Evolutionary conservation across 257 asterid genomes (phyloP).

Genomic region (Solanum ahanhuiri): DNA sequence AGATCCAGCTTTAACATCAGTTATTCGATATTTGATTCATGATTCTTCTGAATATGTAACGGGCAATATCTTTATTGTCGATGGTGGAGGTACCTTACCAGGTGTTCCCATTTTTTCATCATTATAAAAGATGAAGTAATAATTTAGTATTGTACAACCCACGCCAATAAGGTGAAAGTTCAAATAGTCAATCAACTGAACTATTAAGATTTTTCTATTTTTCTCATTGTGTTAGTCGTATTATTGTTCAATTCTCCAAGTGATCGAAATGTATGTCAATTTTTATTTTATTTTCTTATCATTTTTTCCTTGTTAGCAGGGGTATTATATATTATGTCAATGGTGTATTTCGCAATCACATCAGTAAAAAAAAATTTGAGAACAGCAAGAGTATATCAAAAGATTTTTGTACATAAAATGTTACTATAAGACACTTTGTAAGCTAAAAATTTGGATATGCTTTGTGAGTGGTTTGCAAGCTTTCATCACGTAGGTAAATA

Average conservation of each 20-base stretch:
- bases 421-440: not conserved
- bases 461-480: too few relatives aligned
- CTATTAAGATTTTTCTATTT: too few relatives aligned
- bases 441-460: not conserved
- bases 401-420: not conserved
- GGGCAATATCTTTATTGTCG: slow-evolving; percentile 26
- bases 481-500: too few relatives aligned
- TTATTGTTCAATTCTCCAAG: not conserved
- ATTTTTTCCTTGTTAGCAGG: too few relatives aligned
- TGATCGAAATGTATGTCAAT: not conserved
- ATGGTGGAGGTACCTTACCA: slow-evolving; percentile 20
- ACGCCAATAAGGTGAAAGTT: not conserved
- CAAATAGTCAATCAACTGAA: not conserved
- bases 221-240: not conserved
- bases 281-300: too few relatives aligned
- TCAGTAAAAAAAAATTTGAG: not conserved
- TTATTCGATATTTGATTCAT: slow-evolving; percentile 22
- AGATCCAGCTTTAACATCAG: slow-evolving; percentile 32
- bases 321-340: too few relatives aligned
- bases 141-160: fast-evolving
- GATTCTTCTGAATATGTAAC: slow-evolving; percentile 23
- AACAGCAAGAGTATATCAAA: not conserved
- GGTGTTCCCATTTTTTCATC: slow-evolving; percentile 36
- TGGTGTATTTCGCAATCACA: too few relatives aligned
- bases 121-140: not conserved